Conservation (phyloP, 129 eudicot genomes). For the Chrysanthemum lavandulifolium region DNA sequence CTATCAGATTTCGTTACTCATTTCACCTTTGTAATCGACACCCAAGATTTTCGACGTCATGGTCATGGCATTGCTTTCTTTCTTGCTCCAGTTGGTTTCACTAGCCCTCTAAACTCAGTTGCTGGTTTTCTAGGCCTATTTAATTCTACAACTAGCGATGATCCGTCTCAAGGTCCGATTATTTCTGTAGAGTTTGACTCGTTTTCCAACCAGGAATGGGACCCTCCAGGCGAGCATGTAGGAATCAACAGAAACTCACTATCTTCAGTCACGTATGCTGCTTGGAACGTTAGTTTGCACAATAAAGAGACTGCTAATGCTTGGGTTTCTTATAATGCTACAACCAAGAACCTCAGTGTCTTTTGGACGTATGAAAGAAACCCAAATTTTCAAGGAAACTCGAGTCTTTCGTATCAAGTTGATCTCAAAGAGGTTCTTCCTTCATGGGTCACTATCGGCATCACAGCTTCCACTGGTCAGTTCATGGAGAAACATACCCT, state of each 20-base stretch:
- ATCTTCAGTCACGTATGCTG: constrained; percentile 18
- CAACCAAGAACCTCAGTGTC: constrained; percentile 42
- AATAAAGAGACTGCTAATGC: constrained; percentile 31
- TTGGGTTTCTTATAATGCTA: constrained; percentile 45
- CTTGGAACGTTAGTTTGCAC: constrained; percentile 47
- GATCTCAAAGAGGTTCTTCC: constrained; percentile 44
- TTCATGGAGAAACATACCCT: constrained; percentile 33
- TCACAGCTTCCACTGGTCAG: constrained; percentile 48
- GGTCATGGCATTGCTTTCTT: constrained; percentile 57
- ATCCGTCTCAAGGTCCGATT: constrained; percentile 32
- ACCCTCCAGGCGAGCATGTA: constrained; percentile 42
- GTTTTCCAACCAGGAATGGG: constrained; percentile 41
- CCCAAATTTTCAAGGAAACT: constrained; percentile 34
- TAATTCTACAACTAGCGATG: constrained; percentile 26
- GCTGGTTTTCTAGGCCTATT: constrained; percentile 59
- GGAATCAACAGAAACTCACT: constrained; percentile 47
- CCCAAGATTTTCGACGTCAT: constrained; percentile 8
- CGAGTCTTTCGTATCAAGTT: constrained; percentile 31
- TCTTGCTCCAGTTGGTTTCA: constrained; percentile 45
- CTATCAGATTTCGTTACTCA: constrained; percentile 41
- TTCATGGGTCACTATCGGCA: constrained; percentile 40
- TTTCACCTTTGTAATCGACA: constrained; percentile 45
- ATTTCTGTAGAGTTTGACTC: constrained; percentile 54
- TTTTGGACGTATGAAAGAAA: constrained; percentile 36
- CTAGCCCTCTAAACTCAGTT: constrained; percentile 45